Percentiles rank a stretch among this genome's conserved stretches.
phyloP scores from a whole-genome alignment of 1,284 basidiomycete genomes.

The Cryptococcus hybrid region DNA sequence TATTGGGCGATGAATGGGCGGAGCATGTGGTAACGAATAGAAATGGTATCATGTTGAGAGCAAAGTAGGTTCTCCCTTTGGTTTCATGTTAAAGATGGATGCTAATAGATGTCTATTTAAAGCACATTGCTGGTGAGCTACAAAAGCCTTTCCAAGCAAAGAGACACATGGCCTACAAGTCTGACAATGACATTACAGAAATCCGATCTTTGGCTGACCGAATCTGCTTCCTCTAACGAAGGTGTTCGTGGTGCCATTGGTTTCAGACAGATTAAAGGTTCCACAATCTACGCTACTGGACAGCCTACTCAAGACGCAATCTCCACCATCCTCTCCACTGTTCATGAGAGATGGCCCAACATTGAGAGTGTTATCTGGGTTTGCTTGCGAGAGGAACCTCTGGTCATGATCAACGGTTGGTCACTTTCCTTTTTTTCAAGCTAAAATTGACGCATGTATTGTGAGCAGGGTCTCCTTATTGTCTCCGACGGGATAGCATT shows the following conservation, averaged over 20 bases:
- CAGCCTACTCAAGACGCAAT: constrained; percentile 93
- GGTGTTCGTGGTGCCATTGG: constrained; percentile 89
- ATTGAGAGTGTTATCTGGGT: constrained; percentile 80
- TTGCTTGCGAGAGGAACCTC: constrained; percentile 87
- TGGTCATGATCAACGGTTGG: constrained; percentile 73
- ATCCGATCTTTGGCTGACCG: constrained; percentile 83
- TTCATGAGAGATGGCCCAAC: constrained; percentile 62
- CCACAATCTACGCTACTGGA: constrained; percentile 79
- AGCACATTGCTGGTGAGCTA: constrained; percentile 64
- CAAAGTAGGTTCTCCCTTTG: constrained; percentile 58
- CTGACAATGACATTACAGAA: constrained; percentile 53
- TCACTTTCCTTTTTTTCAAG: neutral
- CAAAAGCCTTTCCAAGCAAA: no score
- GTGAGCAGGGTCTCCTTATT: constrained; percentile 43
- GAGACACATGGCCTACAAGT: neutral
- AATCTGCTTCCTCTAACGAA: constrained; percentile 61
- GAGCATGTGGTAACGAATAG: constrained; percentile 91
- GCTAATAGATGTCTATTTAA: neutral
- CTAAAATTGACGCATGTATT: constrained; percentile 3
- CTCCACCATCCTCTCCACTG: constrained; percentile 69
- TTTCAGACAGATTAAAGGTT: constrained; percentile 80
- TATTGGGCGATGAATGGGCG: constrained; percentile 90
- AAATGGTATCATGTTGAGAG: constrained; percentile 87
- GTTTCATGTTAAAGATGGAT: neutral
- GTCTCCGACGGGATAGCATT: constrained; percentile 66